phyloP scores from a whole-genome alignment of 2,329 filamentous ascomycete genomes.

The Penicillium expansum region DNA sequence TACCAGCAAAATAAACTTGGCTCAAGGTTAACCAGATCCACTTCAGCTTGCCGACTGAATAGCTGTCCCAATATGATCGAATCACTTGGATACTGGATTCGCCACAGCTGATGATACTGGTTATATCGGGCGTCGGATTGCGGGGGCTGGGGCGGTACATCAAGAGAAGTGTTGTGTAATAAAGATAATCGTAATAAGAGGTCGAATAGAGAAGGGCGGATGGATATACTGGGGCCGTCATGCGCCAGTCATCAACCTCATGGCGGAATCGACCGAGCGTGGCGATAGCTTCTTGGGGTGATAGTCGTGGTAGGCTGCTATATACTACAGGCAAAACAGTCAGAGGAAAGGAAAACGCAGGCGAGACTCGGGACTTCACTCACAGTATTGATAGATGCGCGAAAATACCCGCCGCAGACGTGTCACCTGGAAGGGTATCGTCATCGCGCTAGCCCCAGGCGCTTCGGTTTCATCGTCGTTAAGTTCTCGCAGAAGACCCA shows the following conservation, averaged over 20 bases:
- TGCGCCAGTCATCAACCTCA: constrained; percentile 42
- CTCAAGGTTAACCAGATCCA: constrained; percentile 44
- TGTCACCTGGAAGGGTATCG: constrained; percentile 39
- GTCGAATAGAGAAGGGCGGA: constrained; percentile 40
- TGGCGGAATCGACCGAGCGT: constrained; percentile 34
- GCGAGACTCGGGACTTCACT: constrained; percentile 8
- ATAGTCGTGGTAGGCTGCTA: constrained; percentile 33
- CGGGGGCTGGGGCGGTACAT: constrained; percentile 41
- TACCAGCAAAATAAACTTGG: constrained; percentile 40
- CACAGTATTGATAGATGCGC: constrained; percentile 40
- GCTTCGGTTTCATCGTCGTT: constrained; percentile 41
- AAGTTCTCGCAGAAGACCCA: constrained; percentile 38
- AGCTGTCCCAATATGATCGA: constrained; percentile 42
- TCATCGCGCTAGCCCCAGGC: constrained; percentile 38
- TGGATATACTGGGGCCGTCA: constrained; percentile 35
- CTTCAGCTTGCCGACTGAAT: constrained; percentile 40
- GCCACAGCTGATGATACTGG: constrained; percentile 40
- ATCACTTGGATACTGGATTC: constrained; percentile 41
- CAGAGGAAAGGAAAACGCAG: not conserved
- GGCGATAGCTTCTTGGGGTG: constrained; percentile 26
- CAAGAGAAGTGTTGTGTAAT: constrained; percentile 39
- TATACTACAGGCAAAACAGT: constrained; percentile 30
- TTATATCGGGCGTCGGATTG: constrained; percentile 37
- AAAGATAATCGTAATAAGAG: constrained; percentile 43
- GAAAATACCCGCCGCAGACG: constrained; percentile 39